phyloP scores from a whole-genome alignment of 2,329 filamentous ascomycete genomes.

The Trichocomaceae sp. region DNA sequence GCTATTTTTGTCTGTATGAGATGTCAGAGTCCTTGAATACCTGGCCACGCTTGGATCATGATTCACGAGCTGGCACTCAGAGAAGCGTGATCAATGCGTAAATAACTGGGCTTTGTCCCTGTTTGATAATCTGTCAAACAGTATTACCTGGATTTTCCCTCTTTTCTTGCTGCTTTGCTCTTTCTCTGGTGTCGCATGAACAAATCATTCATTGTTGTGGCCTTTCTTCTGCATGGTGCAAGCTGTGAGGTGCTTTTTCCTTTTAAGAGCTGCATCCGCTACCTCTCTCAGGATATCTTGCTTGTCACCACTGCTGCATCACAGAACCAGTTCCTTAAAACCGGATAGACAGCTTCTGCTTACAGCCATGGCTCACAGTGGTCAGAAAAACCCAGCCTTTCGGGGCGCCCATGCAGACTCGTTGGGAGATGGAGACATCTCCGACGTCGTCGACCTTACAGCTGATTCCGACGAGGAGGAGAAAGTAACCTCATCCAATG shows the following conservation, averaged over 20 bases:
- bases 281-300: background rate
- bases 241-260: background rate
- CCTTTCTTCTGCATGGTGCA: background rate
- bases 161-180: background rate
- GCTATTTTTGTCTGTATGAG: background rate
- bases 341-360: background rate
- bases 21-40: background rate
- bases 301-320: background rate
- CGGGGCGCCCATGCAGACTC: background rate
- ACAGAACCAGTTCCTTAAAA: background rate
- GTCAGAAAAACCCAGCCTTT: background rate
- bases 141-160: background rate
- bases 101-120: background rate
- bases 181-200: background rate
- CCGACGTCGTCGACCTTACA: constrained; percentile 28
- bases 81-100: background rate
- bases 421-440: background rate
- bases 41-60: background rate
- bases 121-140: background rate
- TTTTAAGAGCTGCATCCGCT: background rate
- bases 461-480: constrained; percentile 26
- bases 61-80: background rate
- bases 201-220: background rate
- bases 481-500: constrained; percentile 20
- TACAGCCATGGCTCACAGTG: constrained; percentile 1